Evolutionary conservation across 169 alveolate species (phyloP).

Genomic region (Babesia sp.): DNA sequence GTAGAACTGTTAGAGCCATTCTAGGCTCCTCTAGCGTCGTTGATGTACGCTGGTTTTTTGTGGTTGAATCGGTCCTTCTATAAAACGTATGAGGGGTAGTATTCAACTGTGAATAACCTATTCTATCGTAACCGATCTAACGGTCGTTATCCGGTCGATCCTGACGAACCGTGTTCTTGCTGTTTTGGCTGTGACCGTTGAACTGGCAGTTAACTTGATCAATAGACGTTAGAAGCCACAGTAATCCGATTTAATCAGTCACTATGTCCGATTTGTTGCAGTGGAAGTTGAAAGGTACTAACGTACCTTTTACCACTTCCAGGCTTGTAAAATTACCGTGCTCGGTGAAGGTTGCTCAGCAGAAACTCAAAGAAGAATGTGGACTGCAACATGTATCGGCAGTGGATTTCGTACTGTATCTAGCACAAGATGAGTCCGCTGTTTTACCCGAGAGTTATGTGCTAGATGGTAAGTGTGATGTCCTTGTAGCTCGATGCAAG

Average conservation of each 20-base stretch:
- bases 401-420: conserved; percentile 54
- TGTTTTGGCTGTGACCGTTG: no score
- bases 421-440: conserved; percentile 21
- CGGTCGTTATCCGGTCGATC: no score
- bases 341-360: conserved; percentile 39
- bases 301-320: conserved; percentile 34
- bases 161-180: no score
- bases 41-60: no score
- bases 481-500: conserved; percentile 39
- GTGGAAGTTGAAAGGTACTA: conserved; percentile 70
- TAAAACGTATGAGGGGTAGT: no score
- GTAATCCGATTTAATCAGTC: no score
- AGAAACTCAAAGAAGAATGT: conserved; percentile 49
- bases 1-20: not conserved
- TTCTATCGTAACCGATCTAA: no score
- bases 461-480: conserved; percentile 23
- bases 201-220: no score
- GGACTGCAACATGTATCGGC: conserved; percentile 57
- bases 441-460: conserved; percentile 44
- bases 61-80: no score
- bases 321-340: conserved; percentile 28
- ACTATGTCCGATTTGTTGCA: conserved; percentile 6
- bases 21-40: not conserved
- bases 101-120: no score
- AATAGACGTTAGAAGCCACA: no score